phyloP scores from a whole-genome alignment of 1,139 yeast genomes.

The Pichia sp. region DNA sequence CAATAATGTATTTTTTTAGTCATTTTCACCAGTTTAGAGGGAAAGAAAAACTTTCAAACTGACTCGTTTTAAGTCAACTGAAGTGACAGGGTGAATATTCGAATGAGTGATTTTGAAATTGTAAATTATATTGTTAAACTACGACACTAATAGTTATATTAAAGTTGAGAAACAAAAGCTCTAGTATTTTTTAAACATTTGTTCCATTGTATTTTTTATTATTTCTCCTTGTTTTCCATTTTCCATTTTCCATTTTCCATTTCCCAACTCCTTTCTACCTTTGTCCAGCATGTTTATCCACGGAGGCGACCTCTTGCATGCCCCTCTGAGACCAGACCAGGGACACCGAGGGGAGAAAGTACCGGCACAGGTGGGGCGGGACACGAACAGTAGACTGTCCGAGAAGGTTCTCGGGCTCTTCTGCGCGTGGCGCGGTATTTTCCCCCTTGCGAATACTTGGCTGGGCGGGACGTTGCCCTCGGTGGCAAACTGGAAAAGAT shows the following conservation, averaged over 20 bases:
- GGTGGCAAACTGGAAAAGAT: neutral
- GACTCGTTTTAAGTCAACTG: conserved; percentile 6
- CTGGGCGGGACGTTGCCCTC: neutral
- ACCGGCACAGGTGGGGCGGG: neutral
- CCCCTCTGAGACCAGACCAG: neutral
- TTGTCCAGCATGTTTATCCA: neutral
- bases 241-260: neutral
- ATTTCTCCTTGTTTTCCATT: neutral
- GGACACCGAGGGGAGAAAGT: neutral
- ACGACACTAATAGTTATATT: neutral
- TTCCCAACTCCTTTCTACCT: neutral
- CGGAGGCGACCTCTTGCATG: neutral
- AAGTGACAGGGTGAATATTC: neutral
- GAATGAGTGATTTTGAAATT: neutral
- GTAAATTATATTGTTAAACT: neutral
- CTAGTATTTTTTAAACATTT: neutral
- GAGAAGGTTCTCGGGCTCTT: conserved; percentile 3
- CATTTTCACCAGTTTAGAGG: neutral
- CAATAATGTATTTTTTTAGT: neutral
- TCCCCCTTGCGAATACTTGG: neutral
- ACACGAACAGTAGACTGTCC: neutral
- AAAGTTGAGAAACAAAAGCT: neutral
- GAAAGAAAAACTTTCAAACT: neutral
- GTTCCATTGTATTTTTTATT: neutral
- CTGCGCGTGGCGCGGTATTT: conserved; percentile 6